Evolutionary conservation across 371 early-diverging fungal genomes (phyloP), one percentile per base, ranked within the genome.

Genomic region (Blakeslea trispora): DNA sequence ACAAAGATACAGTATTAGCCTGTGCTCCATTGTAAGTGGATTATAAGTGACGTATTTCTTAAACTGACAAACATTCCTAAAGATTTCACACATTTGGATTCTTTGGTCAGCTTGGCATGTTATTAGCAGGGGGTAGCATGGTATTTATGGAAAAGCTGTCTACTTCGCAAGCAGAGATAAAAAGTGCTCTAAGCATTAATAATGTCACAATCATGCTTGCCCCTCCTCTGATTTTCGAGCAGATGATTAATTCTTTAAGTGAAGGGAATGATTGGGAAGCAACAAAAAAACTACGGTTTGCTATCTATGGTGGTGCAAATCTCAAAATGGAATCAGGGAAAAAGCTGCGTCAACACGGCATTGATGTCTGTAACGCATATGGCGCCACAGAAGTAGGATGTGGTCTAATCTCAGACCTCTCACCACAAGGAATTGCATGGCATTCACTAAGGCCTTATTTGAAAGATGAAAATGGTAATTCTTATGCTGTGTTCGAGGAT

Each of bases 201-300:
- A 51, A 58, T 9, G 32, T 44, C 37, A 51, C 50, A 24, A 32
- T 39, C 13, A 39, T 50, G 17, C 14, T 18, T 8, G 44, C 45
- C 18, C 45, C 59, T 8, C 59, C 59, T 45, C 14, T 58, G 9
- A 50, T 51, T 34, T 19, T 51, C 22, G 59, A 58, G 15, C 52
- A 58, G 23, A 45, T 58, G 50, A 44, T 51, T 17, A 1, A 42
- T 24, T 39, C 39, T 31, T 13, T 45, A 8, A 51, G 24, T 5
- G 46, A 50, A 10, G n/a, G 13, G 5, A 45, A 39, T 35, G 59
- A 45, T 24, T 45, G 34, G 14, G 45, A 45, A 10, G 45, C 39
- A 18, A 13, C 51, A 9, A 19, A 45, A 24, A 18, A 28, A 2
- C 13, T 45, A 9, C 45, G 45, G 18, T 45, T 23, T 23, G 40